phyloP scores from a whole-genome alignment of 805 yeast genomes.

The Yarrowia divulgata region DNA sequence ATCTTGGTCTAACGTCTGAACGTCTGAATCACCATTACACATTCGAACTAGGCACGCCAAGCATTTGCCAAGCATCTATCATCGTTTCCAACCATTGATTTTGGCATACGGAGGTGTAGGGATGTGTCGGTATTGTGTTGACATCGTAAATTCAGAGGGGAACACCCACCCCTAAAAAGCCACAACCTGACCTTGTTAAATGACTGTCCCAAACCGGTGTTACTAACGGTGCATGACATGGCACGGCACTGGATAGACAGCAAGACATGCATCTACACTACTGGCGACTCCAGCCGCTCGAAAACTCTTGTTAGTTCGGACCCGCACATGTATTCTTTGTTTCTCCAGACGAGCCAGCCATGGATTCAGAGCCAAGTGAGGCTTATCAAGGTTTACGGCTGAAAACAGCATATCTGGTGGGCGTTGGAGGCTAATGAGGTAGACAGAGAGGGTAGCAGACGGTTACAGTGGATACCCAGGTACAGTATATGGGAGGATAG shows the following conservation, averaged over 20 bases:
- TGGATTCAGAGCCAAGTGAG: neutral
- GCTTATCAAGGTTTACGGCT: slow-evolving; percentile 15
- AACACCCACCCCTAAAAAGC: neutral
- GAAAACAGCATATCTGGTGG: slow-evolving; percentile 1
- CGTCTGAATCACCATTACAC: no score
- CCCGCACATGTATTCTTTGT: neutral
- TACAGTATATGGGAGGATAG: no score
- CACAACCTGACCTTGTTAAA: neutral
- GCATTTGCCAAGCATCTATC: no score
- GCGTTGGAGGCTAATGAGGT: neutral
- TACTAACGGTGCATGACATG: neutral
- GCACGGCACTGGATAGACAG: slow-evolving; percentile 1
- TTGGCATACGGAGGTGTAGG: no score
- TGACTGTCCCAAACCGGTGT: neutral
- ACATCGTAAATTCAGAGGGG: no score
- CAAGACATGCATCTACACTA: neutral
- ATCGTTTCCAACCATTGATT: no score
- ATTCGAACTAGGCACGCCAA: no score
- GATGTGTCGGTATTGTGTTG: no score
- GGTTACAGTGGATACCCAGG: no score
- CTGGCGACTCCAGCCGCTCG: neutral
- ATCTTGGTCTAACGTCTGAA: no score
- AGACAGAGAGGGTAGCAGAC: neutral
- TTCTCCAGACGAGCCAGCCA: neutral
- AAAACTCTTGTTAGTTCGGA: neutral